These are phyloP conservation scores for Friedmanniomyces simplex DNA, from an alignment of 495 filamentous ascomycete genomes.

Conservation along the genomic window DNA sequence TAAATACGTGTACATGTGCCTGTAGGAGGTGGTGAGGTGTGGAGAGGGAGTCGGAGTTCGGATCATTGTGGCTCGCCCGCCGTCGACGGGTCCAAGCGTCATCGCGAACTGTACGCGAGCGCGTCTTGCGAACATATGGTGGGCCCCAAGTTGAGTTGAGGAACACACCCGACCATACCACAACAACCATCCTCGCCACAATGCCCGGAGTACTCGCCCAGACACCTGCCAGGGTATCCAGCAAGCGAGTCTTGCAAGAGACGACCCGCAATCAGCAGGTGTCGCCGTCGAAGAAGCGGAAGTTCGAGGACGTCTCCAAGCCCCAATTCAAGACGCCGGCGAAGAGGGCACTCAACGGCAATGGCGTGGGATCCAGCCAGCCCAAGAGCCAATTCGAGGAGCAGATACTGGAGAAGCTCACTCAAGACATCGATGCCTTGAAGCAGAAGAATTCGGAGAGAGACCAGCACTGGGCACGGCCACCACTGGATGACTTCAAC, in stretches of 20 bases:
- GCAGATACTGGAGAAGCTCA: slow-evolving; percentile 87
- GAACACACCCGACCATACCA: neutral
- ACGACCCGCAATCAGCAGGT: slow-evolving; percentile 40
- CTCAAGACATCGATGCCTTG: slow-evolving; percentile 76
- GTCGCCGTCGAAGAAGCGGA: slow-evolving; percentile 65
- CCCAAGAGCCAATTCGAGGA: slow-evolving; percentile 87
- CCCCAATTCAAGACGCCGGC: slow-evolving; percentile 48
- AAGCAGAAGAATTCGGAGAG: slow-evolving; percentile 80
- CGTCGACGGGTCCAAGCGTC: neutral
- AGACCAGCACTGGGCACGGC: slow-evolving; percentile 89
- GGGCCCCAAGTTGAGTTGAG: neutral
- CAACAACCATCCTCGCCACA: neutral
- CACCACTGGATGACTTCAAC: slow-evolving; percentile 61
- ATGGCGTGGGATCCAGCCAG: slow-evolving; percentile 59
- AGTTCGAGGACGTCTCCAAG: slow-evolving; percentile 52
- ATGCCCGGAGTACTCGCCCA: slow-evolving; percentile 18
- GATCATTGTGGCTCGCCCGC: neutral
- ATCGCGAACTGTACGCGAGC: neutral
- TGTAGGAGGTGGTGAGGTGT: neutral
- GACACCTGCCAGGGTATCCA: slow-evolving; percentile 31
- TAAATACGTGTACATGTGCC: too few species aligned
- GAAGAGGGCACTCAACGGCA: slow-evolving; percentile 47
- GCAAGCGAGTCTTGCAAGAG: slow-evolving; percentile 52
- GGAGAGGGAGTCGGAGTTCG: neutral
- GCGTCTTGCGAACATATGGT: neutral